These are phyloP conservation scores for Dactylonectria estremocensis DNA, from an alignment of 2,329 filamentous ascomycete species.

Conservation along the genomic window DNA sequence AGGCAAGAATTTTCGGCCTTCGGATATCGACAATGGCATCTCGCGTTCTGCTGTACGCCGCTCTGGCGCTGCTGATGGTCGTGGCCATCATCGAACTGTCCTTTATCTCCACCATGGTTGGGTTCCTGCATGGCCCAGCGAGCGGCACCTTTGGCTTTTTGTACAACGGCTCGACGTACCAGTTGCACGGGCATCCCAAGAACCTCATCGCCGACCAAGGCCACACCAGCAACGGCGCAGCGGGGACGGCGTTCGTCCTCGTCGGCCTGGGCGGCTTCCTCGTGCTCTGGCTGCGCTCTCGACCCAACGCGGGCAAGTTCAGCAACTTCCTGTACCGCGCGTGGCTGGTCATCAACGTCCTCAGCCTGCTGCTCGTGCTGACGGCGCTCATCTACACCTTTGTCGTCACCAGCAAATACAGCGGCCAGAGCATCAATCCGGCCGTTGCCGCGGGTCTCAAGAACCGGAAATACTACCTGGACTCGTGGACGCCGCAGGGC, in stretches of 20 bases:
- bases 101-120: constrained; percentile 48
- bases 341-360: constrained; percentile 44
- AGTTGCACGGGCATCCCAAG: constrained; percentile 42
- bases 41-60: constrained; percentile 34
- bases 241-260: constrained; percentile 48
- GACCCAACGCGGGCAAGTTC: constrained; percentile 31
- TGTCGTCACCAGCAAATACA: constrained; percentile 47
- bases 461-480: constrained; percentile 37
- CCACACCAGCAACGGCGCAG: constrained; percentile 49
- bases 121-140: constrained; percentile 46
- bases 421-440: constrained; percentile 41
- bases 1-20: too few species aligned
- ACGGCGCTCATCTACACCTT: constrained; percentile 48
- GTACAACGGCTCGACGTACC: constrained; percentile 26
- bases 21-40: constrained; percentile 10
- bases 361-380: constrained; percentile 43
- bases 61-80: constrained; percentile 48
- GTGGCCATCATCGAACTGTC: constrained; percentile 48
- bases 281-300: constrained; percentile 40
- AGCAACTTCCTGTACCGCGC: constrained; percentile 35
- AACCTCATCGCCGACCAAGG: constrained; percentile 48
- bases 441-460: constrained; percentile 31
- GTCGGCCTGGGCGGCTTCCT: constrained; percentile 47
- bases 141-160: constrained; percentile 42
- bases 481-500: constrained; percentile 49